Evolutionary conservation across 2,329 filamentous ascomycete species (phyloP).

Genomic region (Juglanconis sp.): DNA sequence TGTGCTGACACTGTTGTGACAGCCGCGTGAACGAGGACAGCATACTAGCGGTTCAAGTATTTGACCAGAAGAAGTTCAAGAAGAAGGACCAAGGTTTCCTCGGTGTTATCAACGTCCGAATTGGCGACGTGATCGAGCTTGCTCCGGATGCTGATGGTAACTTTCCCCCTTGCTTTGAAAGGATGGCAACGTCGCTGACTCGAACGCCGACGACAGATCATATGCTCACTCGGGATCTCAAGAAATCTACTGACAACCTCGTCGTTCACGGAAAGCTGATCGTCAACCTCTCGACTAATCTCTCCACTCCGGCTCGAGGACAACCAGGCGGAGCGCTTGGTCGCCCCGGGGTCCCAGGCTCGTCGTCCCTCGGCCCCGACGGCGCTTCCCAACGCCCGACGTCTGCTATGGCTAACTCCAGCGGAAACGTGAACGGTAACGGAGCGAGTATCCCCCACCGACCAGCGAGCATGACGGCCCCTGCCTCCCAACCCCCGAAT

Average conservation of each 20-base stretch:
- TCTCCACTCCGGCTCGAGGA: constrained; percentile 64
- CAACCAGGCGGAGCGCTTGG: constrained; percentile 41
- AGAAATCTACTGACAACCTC: constrained; percentile 96
- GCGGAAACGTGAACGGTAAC: constrained; percentile 41
- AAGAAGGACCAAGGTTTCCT: constrained; percentile 99
- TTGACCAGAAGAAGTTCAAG: constrained; percentile 99
- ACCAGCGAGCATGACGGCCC: constrained; percentile 43
- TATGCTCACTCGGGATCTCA: constrained; percentile 95
- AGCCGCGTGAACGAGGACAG: constrained; percentile 92
- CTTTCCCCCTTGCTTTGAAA: constrained; percentile 17
- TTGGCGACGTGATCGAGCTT: constrained; percentile 91
- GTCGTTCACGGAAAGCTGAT: constrained; percentile 98
- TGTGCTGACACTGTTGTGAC: constrained; percentile 21
- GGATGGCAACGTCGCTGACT: constrained; percentile 25
- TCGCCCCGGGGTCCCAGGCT: constrained; percentile 40
- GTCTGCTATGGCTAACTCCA: constrained; percentile 50
- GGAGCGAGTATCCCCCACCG: constrained; percentile 42
- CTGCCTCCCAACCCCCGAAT: constrained; percentile 30
- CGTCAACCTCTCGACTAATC: constrained; percentile 90
- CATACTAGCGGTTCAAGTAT: constrained; percentile 96
- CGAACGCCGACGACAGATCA: constrained; percentile 65
- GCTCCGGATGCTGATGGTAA: constrained; percentile 86
- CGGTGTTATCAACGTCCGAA: constrained; percentile 93
- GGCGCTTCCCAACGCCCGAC: constrained; percentile 46
- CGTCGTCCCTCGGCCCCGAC: constrained; percentile 42